A percentile compares a stretch with the other conserved stretches of the same genome.
phyloP scores from a whole-genome alignment of 129 eudicot genomes.

The Pulicaria dysenterica region DNA sequence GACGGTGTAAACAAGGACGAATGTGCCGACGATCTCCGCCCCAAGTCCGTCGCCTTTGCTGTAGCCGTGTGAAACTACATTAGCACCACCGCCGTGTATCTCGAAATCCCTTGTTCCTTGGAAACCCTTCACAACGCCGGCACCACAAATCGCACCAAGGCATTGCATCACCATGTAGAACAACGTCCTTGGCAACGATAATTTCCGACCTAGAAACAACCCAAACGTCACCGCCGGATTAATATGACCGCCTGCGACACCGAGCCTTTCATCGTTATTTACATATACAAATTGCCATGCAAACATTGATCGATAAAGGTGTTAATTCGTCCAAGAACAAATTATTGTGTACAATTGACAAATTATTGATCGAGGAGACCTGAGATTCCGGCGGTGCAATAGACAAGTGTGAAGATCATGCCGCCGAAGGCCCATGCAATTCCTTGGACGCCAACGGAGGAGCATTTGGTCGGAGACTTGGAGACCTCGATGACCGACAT shows the following conservation, averaged over 20 bases:
- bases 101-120: conserved; percentile 40
- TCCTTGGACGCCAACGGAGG: conserved; percentile 69
- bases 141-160: conserved; percentile 39
- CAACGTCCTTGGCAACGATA: conserved; percentile 33
- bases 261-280: neutral
- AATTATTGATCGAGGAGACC: conserved; percentile 28
- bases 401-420: conserved; percentile 42
- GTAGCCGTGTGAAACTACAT: conserved; percentile 24
- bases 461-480: conserved; percentile 47
- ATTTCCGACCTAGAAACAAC: conserved; percentile 55
- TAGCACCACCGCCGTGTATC: conserved; percentile 45
- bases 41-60: conserved; percentile 15
- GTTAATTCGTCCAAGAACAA: no score
- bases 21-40: conserved; percentile 39
- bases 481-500: conserved; percentile 63
- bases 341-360: no score
- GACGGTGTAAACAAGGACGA: conserved; percentile 70
- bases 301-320: neutral
- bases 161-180: conserved; percentile 44
- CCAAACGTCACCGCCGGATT: conserved; percentile 87
- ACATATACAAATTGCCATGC: neutral
- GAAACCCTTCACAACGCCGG: conserved; percentile 66
- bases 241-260: conserved; percentile 68
- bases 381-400: conserved; percentile 45
- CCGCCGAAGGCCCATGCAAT: conserved; percentile 48